These are phyloP conservation scores for Apodospora peruviana DNA, from an alignment of 495 filamentous ascomycete species.

Conservation along the genomic window DNA sequence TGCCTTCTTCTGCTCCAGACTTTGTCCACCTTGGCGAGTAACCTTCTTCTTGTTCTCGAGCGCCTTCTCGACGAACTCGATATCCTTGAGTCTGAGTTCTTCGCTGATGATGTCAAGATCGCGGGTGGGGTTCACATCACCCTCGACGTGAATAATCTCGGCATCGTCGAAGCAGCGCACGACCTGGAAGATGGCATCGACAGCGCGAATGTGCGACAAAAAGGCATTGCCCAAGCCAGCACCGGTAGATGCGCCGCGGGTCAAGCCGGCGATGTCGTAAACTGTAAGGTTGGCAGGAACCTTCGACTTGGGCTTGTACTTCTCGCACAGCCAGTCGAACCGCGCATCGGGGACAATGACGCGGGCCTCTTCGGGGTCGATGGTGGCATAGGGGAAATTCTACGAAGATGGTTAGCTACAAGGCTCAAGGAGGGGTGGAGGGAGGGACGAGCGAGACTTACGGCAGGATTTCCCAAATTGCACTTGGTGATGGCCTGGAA, in stretches of 20 bases:
- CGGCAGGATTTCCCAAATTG: slow-evolving; percentile 92
- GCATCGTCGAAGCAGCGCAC: slow-evolving; percentile 99
- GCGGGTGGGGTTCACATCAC: slow-evolving; percentile 90
- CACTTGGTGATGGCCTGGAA: slow-evolving; percentile 99
- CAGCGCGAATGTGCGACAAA: slow-evolving; percentile 96
- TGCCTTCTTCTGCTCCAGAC: slow-evolving; percentile 95
- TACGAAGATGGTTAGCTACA: slow-evolving; percentile 28
- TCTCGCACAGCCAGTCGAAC: slow-evolving; percentile 90
- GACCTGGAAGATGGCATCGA: slow-evolving; percentile 99
- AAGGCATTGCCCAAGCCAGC: slow-evolving; percentile 97
- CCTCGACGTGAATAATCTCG: slow-evolving; percentile 99
- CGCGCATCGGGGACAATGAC: slow-evolving; percentile 96
- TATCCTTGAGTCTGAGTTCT: slow-evolving; percentile 96
- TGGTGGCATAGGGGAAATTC: slow-evolving; percentile 99
- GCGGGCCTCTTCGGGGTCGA: slow-evolving; percentile 96
- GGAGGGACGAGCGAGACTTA: slow-evolving; percentile 35
- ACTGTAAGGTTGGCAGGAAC: slow-evolving; percentile 97
- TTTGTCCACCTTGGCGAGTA: slow-evolving; percentile 89
- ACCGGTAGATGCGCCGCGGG: slow-evolving; percentile 92
- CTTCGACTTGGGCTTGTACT: slow-evolving; percentile 93
- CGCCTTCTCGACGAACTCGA: slow-evolving; percentile 96
- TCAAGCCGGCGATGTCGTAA: slow-evolving; percentile 98
- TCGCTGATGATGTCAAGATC: slow-evolving; percentile 96
- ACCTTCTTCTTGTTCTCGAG: slow-evolving; percentile 85
- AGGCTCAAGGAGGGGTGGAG: slow-evolving; percentile 10